These are phyloP conservation scores for Solanum rostratum DNA, from an alignment of 257 asterid species.

Conservation along the genomic window DNA sequence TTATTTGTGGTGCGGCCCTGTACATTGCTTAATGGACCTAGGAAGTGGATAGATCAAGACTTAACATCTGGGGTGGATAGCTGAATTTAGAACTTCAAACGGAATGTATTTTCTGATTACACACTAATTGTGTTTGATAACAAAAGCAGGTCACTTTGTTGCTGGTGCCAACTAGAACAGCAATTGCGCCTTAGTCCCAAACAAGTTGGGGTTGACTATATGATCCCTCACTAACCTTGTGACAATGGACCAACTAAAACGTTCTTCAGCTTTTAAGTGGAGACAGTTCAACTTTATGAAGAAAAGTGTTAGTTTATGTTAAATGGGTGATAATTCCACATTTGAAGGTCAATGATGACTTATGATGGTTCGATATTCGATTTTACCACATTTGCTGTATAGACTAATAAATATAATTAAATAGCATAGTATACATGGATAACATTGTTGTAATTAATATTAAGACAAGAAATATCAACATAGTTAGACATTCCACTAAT, in stretches of 20 bases:
- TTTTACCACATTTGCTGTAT: not conserved
- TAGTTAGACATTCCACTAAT: not conserved
- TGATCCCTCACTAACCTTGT: not conserved
- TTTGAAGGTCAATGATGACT: not conserved
- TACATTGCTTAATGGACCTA: not conserved
- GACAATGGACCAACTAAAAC: not conserved
- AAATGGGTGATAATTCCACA: not conserved
- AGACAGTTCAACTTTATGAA: not conserved
- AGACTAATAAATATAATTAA: not conserved
- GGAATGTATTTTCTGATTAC: not conserved
- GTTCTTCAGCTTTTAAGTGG: not conserved
- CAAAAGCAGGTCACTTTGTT: not conserved
- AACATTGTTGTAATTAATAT: not conserved
- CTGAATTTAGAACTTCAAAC: not conserved
- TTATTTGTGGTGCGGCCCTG: not conserved
- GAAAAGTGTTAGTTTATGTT: not conserved
- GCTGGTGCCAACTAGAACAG: not conserved
- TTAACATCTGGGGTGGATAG: not conserved
- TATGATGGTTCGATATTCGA: not conserved
- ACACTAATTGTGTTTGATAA: not conserved
- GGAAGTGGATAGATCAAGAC: not conserved
- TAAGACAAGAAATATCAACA: not conserved
- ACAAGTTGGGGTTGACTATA: not conserved
- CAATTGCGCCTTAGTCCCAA: not conserved
- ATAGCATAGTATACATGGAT: not conserved